Evolutionary conservation across 306 rosid genomes (phyloP), one percentile per base, ranked within the genome.

Genomic region (Pueraria montana): DNA sequence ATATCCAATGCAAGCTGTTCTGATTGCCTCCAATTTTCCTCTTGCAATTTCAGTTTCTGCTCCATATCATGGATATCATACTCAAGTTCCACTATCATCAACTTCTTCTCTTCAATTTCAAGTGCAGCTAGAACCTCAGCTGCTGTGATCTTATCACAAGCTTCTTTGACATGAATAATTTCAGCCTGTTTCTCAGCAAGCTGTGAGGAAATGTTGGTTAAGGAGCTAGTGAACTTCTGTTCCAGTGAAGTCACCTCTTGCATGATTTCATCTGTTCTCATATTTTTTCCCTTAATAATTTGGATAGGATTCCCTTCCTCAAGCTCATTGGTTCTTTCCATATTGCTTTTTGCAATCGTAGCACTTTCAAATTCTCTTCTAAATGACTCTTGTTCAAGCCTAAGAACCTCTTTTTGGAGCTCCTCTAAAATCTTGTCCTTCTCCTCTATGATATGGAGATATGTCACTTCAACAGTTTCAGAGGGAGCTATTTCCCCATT

Each of bases 51-150:
- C 49, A 92, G 76, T 77, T 90, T 89, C 79, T 86, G 76, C 80
- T 91, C 88, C 50, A 94, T 80, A 23, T 76, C 76, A 34, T 53
- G 73, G 64, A 91, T 77, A 66, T 91, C 88, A 24, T 85, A 89
- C 79, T 94, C 94, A 40, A 94, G 94, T 83, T 92, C 93, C 62
- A 8, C 64, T 50, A 88, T 49, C 90, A 89, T 88, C 76, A 90
- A 81, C 78, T 92, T 92, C 72, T 90, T 92, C 85, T 88, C 97
- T 85, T 92, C 94, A 42, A 79, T 84, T 86, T 92, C 94, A 49
- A 87, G 52, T 9, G 79, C 80, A 58, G 94, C 90, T 80, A 89
- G 67, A 86, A 89, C 48, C 86, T 92, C 90, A 34, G 90, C 91
- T 77, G 88, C 82, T 36, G 87, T 70, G 72, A 88, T 88, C 80